Base-by-base conservation (phyloP, 169 alveolate species). In the Babesia gibsoni region DNA sequence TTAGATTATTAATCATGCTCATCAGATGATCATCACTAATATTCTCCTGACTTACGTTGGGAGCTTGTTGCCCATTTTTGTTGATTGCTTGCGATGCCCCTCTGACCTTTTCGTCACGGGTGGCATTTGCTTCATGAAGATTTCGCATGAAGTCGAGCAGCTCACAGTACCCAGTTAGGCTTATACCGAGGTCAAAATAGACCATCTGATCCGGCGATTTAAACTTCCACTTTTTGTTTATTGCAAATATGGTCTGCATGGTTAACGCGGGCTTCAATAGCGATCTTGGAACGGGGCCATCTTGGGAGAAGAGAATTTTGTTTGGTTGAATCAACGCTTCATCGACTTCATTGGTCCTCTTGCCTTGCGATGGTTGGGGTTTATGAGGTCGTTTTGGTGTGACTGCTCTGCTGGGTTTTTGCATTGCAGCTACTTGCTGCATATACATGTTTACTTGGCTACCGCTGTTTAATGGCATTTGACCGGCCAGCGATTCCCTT, bases 171-270 rank as follows among this genome's bases (percentile, higher is more conserved):
- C 33, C 43, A 5, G 16, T 33, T 10, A 22, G 30, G 14, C 53
- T 61, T n/a, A 61, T 35, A 1, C 41, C n/a, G 37, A 61, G 22
- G 2, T 61, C 72, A 33, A 61, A 61, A 18, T 23, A 45, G 16
- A 61, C 25, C 72, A 41, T 61, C 29, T 61, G 72, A 16, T 22
- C 56, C 0, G 72, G 58, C 4, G 29, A 29, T 25, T 7, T 16
- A 3, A 45, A 30, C 18, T 43, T 35, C 72, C 72, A 61, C 30
- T 45, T 45, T 25, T 1, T 61, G 30, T 46, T 30, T 10, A 61
- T 27, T 4, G 5, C 16, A 20, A 61, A 61, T 20, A 45, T 18
- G 5, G 25, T 25, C 29, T 18, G 16, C 32, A 14, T n/a, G n/a
- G n/a, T 45, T 20, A 12, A 27, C 23, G 50, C 4, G 5, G 53